Percentiles rank a stretch among this genome's conserved stretches.
phyloP scores from a whole-genome alignment of 169 alveolate species.

The Plasmodium gallinaceum region DNA sequence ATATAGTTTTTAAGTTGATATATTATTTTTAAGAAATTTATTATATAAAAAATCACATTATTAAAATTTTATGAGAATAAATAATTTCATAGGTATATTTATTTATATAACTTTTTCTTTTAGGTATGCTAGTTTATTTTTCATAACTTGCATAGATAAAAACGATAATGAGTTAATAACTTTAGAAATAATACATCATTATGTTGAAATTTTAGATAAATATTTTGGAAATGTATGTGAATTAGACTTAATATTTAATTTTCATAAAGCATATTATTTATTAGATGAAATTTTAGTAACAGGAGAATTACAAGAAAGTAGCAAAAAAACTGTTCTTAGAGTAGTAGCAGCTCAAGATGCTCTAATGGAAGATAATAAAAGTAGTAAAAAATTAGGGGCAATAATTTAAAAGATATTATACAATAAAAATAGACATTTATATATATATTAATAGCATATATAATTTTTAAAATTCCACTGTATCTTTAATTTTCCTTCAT shows the following conservation, averaged over 20 bases:
- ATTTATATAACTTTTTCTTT: background rate
- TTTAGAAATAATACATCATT: conserved; percentile 97
- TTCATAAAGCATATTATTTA: conserved; percentile 95
- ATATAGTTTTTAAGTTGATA: background rate
- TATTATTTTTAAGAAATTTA: background rate
- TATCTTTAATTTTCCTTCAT: too few relatives aligned
- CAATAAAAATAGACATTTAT: too few relatives aligned
- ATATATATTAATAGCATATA: too few relatives aligned
- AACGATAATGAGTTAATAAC: conserved; percentile 97
- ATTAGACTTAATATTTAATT: conserved; percentile 98
- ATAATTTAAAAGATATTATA: conserved; percentile 1
- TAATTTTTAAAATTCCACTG: too few relatives aligned
- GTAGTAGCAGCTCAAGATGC: conserved; percentile 95
- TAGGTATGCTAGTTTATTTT: conserved; percentile 98
- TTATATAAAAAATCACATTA: background rate
- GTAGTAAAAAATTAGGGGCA: conserved; percentile 57
- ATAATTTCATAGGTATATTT: background rate
- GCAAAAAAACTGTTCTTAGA: conserved; percentile 94
- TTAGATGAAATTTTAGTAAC: conserved; percentile 92
- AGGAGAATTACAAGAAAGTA: conserved; percentile 95
- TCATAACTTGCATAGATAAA: conserved; percentile 96
- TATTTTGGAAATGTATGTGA: conserved; percentile 99
- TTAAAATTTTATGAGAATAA: background rate
- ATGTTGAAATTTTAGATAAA: conserved; percentile 98
- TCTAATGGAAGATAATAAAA: conserved; percentile 93